Evolutionary conservation across 2,329 filamentous ascomycete species (phyloP).

Genomic region (Trichoderma koningiopsis): DNA sequence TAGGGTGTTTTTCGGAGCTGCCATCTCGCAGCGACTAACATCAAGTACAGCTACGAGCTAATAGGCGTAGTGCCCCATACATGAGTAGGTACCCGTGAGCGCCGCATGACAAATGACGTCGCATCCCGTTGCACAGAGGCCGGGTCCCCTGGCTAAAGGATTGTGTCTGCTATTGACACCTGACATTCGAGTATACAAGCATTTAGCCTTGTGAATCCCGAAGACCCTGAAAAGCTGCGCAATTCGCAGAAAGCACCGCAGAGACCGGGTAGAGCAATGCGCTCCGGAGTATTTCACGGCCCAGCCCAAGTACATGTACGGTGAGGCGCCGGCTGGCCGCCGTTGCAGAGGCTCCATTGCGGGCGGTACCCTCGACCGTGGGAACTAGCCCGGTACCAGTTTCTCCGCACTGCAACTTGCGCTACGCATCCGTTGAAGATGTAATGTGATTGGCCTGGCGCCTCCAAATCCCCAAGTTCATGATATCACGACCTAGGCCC

Average conservation of each 20-base stretch:
- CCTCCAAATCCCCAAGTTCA: background rate
- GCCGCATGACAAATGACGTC: slow-evolving; percentile 21
- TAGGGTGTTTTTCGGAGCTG: slow-evolving; percentile 11
- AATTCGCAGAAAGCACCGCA: background rate
- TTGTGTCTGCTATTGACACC: background rate
- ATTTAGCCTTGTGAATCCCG: background rate
- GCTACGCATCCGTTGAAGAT: background rate
- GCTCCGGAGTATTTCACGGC: background rate
- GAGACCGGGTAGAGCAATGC: background rate
- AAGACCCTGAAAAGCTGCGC: background rate
- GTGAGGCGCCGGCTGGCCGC: background rate
- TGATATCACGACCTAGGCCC: slow-evolving; percentile 4
- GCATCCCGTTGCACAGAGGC: slow-evolving; percentile 13
- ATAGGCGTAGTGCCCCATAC: background rate
- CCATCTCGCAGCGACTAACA: background rate
- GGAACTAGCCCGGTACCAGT: background rate
- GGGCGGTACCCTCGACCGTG: background rate
- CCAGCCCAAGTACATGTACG: background rate
- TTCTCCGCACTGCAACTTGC: slow-evolving; percentile 14
- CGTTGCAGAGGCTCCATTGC: background rate
- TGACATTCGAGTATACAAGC: too few species aligned
- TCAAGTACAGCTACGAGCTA: slow-evolving; percentile 1
- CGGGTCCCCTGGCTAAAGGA: slow-evolving; percentile 1
- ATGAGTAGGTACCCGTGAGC: background rate
- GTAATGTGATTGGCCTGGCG: slow-evolving; percentile 12